Base-by-base conservation (phyloP, 2,329 filamentous ascomycete species). In the Botrytis porri region DNA sequence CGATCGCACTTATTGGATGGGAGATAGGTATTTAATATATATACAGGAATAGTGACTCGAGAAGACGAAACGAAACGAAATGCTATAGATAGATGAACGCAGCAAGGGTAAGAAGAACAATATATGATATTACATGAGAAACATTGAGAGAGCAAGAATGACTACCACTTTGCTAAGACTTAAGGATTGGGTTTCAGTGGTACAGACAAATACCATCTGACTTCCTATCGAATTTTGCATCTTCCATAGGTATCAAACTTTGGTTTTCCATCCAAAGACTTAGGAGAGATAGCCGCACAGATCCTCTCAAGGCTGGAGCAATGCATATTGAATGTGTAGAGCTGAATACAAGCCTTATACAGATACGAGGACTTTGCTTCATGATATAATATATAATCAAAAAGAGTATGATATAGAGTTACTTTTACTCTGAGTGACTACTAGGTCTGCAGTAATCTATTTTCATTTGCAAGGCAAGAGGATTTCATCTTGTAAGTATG, bases 1-100 rank as follows among this genome's bases (percentile, higher is more conserved):
- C 10, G 10, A 51, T n/a, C 25, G 22, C 4, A n/a, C 9, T 1
- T n/a, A 25, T 6, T 51, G 22, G 1, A 45, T 9, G 22, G 20
- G 20, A 7, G 43, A 45, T 45, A 20, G 9, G 9, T 51, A n/a
- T 22, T 12, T 0, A 6, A 3, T 51, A n/a, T 22, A 25, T 0
- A 6, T 51, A 4, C 1, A 4, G 10, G 5, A n/a, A 51, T n/a
- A n/a, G 12, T 25, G 45, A 48, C 9, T 25, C 1, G 0, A 0
- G 6, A 5, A 54, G 48, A n/a, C 3, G 12, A n/a, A 54, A n/a
- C 4, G 5, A 2, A 54, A 54, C 20, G 7, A 18, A 20, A 45
- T 51, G 25, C 5, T 48, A 48, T 9, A 9, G 45, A 25, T 25
- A 7, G 9, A 22, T 22, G 8, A 1, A 45, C 22, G 6, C 8